A percentile compares a stretch with the other conserved stretches of the same genome.
Evolutionary conservation across 2,329 filamentous ascomycete species (phyloP).

Genomic region (Epichloe aotearoae): DNA sequence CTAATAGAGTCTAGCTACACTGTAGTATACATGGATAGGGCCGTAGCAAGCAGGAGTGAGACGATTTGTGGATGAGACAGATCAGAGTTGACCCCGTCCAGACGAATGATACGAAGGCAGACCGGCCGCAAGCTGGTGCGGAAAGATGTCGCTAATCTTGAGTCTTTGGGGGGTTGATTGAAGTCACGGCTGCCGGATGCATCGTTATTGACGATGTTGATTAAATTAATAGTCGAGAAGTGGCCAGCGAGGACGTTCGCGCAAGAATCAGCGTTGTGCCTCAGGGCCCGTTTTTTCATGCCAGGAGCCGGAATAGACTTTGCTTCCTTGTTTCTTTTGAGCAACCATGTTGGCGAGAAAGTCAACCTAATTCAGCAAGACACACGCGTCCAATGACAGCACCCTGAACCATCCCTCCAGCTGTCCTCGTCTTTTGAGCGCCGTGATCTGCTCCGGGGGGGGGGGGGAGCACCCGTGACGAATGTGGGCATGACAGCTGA

Average conservation of each 20-base stretch:
- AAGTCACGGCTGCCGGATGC: not conserved
- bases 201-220: not conserved
- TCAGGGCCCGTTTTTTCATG: too few species aligned
- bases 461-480: not conserved
- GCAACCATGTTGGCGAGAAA: too few species aligned
- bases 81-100: not conserved
- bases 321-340: too few species aligned
- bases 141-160: not conserved
- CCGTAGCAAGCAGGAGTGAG: not conserved
- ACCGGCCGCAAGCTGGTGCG: not conserved
- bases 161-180: not conserved
- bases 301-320: too few species aligned
- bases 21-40: not conserved
- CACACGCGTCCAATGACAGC: too few species aligned
- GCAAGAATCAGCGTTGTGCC: too few species aligned
- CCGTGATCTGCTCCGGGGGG: too few species aligned
- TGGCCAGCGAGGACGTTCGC: not conserved
- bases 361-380: too few species aligned
- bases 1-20: too few species aligned
- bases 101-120: too few species aligned
- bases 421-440: too few species aligned
- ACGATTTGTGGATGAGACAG: not conserved
- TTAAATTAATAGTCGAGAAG: not conserved
- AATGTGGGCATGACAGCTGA: constrained; percentile 3
- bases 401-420: too few species aligned